Base-by-base conservation (phyloP, 176 grass and related monocot species). In the Aegilops umbellulata region DNA sequence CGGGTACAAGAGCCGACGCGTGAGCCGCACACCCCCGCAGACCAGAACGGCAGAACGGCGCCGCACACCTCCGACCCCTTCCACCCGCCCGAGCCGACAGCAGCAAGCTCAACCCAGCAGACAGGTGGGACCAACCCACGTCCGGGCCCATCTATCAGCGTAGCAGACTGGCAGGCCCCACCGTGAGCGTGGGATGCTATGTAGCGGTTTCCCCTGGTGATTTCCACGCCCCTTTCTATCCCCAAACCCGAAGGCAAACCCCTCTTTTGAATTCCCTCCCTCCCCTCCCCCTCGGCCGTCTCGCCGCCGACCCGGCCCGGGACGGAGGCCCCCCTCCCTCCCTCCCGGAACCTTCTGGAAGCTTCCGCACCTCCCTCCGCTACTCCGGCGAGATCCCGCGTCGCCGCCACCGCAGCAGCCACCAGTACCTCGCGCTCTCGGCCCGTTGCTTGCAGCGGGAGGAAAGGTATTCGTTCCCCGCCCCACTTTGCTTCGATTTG, bases 141-240 rank as follows among this genome's bases (percentile, higher is more conserved):
- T 20, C 38, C 13, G 61, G 25, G 3, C 60, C 78, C 25, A 47
- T 1, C 39, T 0, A 8, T 44, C 78, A 31, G 78, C 65, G 14
- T 0, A 0, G 9, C 1, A 9, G 0, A 32, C 2, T 6, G 42
- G 13, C 0, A 3, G 1, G 1, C 20, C 3, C 0, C 6, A 11
- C 8, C 19, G 58, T 23, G 74, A 20, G 3, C 9, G 20, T 39
- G 69, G 69, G 19, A 24, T 2, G n/a, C 31, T 14, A 34, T 14
- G 2, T 0, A 0, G 32, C 5, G 1, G 9, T 78, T 78, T 78
- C 76, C 23, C 1, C 0, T 31, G 22, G 16, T 24, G 11, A 25
- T 25, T 72, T 46, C 70, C 38, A 31, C 46, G 16, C 17, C 16
- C 27, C 73, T 17, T 51, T 8, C 41, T 74, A 84, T 84, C 69